Evolutionary conservation across 2,329 filamentous ascomycete genomes (phyloP), one percentile per base, ranked within the genome.

Genomic region (Hypoxylon rubiginosum): DNA sequence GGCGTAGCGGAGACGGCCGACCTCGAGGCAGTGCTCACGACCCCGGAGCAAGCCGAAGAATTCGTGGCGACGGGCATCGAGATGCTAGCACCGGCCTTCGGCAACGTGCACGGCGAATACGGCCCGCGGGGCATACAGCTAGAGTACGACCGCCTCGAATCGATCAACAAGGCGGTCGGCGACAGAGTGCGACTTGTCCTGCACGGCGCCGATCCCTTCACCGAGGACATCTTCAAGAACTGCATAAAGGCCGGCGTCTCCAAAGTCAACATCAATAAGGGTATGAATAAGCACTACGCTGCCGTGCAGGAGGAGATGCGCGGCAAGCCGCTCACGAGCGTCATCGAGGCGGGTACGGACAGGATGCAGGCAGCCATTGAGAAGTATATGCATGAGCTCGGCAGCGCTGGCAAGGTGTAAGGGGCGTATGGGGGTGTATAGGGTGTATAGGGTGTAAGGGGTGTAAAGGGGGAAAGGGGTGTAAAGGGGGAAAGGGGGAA

Each of bases 61-160:
- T 91, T 91, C 71, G 85, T 90, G 6, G 85, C 81, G 4, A 90
- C 88, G 7, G 89, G 90, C 1, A 90, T 91, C 72, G 87, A 91
- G 74, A 90, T 88, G 82, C 78, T 91, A 8, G 90, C 89, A 3
- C 90, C 90, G 1, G 88, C 88, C 1, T 91, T 91, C 77, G 89
- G 89, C 1, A 91, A 91, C 73, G 88, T 91, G 41, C 90, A 92
- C 78, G 89, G 89, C 2, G 85, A 88, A 68, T 91, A 91, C 77
- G 89, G 89, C 0, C 84, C 77, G 5, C 74, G 79, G 11, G 78
- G 78, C 32, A 76, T 77, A 45, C 78, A 74, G 67, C 74, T 79
- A 46, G 79, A 79, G 57, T 80, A 79, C 63, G 75, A 74, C 56
- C 63, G 78, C 13, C 68, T 78, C 1, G 72, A 74, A 30, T 68